These are phyloP conservation scores for Talaromyces albobiverticillius DNA, from an alignment of 2,329 filamentous ascomycete genomes.

Conservation along the genomic window DNA sequence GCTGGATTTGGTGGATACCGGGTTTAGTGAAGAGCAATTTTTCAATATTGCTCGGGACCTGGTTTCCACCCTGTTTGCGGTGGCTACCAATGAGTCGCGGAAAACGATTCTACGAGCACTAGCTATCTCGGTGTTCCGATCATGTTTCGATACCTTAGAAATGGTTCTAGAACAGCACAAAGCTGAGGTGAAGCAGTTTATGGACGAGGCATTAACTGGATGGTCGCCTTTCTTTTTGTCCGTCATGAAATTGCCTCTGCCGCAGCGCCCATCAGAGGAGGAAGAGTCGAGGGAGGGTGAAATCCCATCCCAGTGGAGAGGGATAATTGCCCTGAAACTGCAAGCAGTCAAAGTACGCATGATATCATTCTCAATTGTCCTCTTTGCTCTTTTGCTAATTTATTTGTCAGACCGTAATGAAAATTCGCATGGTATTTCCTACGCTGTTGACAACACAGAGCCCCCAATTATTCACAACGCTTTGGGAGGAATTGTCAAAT, in stretches of 20 bases:
- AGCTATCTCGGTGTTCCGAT: constrained; percentile 84
- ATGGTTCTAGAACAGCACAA: constrained; percentile 95
- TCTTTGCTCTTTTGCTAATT: constrained; percentile 17
- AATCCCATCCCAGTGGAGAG: constrained; percentile 69
- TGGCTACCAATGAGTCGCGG: constrained; percentile 72
- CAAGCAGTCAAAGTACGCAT: constrained; percentile 73
- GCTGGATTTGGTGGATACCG: constrained; percentile 86
- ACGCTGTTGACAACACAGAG: constrained; percentile 79
- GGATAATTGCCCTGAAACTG: constrained; percentile 79
- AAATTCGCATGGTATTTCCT: constrained; percentile 80
- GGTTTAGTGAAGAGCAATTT: constrained; percentile 91
- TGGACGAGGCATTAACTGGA: constrained; percentile 74
- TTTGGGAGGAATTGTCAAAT: constrained; percentile 81
- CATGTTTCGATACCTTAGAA: constrained; percentile 91
- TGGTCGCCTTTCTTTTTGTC: constrained; percentile 91
- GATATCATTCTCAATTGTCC: background rate
- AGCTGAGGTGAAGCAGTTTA: constrained; percentile 79
- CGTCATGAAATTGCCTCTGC: constrained; percentile 71
- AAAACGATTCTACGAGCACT: constrained; percentile 76
- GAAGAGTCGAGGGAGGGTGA: constrained; percentile 57
- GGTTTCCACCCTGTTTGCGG: constrained; percentile 76
- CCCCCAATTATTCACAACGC: constrained; percentile 75
- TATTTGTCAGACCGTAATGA: constrained; percentile 68
- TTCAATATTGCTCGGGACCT: constrained; percentile 85
- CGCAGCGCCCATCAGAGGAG: constrained; percentile 54